Evolutionary conservation across 371 early-diverging fungal species (phyloP).

Genomic region (Mortierella sp.): DNA sequence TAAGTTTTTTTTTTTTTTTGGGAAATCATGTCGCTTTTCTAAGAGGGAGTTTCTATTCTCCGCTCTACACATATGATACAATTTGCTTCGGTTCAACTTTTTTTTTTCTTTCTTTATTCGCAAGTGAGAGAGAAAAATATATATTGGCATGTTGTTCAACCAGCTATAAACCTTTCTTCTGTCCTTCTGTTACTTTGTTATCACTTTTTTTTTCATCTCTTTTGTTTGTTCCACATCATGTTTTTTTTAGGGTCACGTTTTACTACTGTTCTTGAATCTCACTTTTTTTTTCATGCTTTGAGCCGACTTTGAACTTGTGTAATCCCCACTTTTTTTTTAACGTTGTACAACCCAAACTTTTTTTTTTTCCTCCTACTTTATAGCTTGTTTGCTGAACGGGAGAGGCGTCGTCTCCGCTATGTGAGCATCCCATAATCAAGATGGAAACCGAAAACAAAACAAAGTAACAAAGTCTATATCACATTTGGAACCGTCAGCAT

Average conservation of each 20-base stretch:
- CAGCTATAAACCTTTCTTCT: background rate
- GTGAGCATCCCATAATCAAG: constrained; percentile 28
- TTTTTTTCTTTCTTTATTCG: background rate
- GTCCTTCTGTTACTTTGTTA: background rate
- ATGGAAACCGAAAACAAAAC: background rate
- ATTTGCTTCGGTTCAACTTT: too few species aligned
- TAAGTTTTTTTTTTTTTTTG: background rate
- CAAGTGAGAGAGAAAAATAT: background rate
- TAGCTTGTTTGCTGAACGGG: constrained; percentile 35
- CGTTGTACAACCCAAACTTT: background rate
- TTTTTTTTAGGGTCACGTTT: background rate
- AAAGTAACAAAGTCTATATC: too few species aligned
- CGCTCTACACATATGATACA: too few species aligned
- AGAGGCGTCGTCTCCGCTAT: constrained; percentile 41
- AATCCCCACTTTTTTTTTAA: background rate
- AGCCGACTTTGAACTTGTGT: background rate
- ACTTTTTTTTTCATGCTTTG: background rate
- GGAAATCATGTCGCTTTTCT: too few species aligned
- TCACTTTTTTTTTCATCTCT: background rate
- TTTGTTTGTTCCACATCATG: background rate
- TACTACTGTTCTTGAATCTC: background rate
- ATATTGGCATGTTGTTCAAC: background rate
- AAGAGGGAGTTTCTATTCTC: too few species aligned
- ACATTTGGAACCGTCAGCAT: too few species aligned
- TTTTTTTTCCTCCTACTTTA: background rate